These are phyloP conservation scores for Arthroderma uncinatum DNA, from an alignment of 2,329 filamentous ascomycete species.

Conservation along the genomic window DNA sequence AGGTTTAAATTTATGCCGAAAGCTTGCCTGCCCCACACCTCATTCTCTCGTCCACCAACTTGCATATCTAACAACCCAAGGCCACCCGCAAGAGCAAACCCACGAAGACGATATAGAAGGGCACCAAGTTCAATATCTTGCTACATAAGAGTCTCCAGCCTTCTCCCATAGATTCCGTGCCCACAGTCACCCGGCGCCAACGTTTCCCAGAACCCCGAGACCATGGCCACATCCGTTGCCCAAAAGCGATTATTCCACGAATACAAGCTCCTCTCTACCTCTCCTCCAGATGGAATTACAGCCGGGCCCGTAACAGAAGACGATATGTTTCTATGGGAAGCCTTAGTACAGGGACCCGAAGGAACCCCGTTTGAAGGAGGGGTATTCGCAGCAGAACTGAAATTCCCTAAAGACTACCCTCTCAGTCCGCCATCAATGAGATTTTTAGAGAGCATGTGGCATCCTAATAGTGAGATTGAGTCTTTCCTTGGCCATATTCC, in stretches of 20 bases:
- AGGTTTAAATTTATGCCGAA: background rate
- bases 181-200: background rate
- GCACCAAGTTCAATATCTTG: background rate
- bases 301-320: slow-evolving; percentile 89
- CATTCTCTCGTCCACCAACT: background rate
- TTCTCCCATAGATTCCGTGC: background rate
- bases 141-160: background rate
- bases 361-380: slow-evolving; percentile 94
- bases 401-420: slow-evolving; percentile 95
- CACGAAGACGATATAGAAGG: background rate
- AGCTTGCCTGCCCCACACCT: background rate
- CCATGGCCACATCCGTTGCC: slow-evolving; percentile 43
- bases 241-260: slow-evolving; percentile 82
- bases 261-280: slow-evolving; percentile 86
- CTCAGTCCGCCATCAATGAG: slow-evolving; percentile 91
- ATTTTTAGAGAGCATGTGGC: slow-evolving; percentile 88
- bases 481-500: background rate
- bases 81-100: background rate
- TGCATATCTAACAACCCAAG: background rate
- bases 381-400: slow-evolving; percentile 87
- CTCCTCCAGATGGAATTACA: slow-evolving; percentile 94
- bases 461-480: slow-evolving; percentile 70
- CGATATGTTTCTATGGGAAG: slow-evolving; percentile 93
- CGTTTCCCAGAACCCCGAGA: background rate
- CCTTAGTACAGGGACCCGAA: slow-evolving; percentile 86